Conservation (phyloP, 164 flowering plant genomes). For the Amborella trichopoda region DNA sequence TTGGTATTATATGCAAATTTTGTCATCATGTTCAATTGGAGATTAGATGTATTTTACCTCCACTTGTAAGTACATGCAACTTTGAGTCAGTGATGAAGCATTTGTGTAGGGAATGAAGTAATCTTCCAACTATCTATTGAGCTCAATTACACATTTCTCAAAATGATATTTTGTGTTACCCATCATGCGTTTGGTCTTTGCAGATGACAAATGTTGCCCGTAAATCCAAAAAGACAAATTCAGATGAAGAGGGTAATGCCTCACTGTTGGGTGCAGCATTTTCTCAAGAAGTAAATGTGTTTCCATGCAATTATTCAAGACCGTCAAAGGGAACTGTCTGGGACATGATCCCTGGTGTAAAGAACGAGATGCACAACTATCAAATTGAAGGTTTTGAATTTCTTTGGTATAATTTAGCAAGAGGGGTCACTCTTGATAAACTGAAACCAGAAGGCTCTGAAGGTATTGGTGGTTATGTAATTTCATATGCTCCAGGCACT, state of each 20-base stretch:
- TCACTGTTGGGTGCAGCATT: conserved; percentile 12
- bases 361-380: conserved; percentile 31
- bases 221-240: neutral
- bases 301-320: conserved; percentile 8
- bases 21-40: no score
- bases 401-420: conserved; percentile 68
- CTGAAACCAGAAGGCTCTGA: conserved; percentile 11
- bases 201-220: no score
- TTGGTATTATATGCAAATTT: no score
- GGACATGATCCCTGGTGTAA: conserved; percentile 38
- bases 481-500: conserved; percentile 98
- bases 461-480: conserved; percentile 63
- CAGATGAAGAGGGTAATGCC: neutral
- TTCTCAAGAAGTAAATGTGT: conserved; percentile 6
- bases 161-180: no score
- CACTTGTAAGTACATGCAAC: no score
- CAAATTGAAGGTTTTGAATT: conserved; percentile 78
- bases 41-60: no score
- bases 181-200: no score
- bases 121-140: no score
- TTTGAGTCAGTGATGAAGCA: no score
- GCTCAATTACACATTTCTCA: no score
- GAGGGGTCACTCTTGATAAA: conserved; percentile 38
- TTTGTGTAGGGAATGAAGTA: no score
- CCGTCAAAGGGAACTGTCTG: conserved; percentile 41